Evolutionary conservation across 805 yeast genomes (phyloP).

Genomic region (Vanderwaltozyma verrucispora): DNA sequence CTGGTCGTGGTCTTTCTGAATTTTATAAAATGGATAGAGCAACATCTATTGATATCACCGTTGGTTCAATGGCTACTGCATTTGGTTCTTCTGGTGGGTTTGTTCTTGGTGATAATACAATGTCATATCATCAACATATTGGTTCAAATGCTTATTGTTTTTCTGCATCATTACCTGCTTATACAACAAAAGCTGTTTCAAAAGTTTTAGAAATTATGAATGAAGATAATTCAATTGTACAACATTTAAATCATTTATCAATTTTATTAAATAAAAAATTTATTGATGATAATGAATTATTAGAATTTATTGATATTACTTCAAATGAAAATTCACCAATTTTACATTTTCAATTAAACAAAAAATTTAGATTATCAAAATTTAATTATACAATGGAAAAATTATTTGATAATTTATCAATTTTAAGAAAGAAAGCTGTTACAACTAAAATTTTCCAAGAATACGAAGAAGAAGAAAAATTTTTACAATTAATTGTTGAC

Average conservation of each 20-base stretch:
- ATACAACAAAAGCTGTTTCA: constrained; percentile 60
- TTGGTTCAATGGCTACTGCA: constrained; percentile 76
- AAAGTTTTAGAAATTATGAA: constrained; percentile 43
- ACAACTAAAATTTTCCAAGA: constrained; percentile 28
- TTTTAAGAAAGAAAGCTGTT: constrained; percentile 25
- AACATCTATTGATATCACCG: constrained; percentile 65
- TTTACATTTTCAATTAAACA: constrained; percentile 51
- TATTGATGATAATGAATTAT: constrained; percentile 28
- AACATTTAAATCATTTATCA: constrained; percentile 33
- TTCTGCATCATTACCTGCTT: constrained; percentile 92
- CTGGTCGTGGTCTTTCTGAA: constrained; percentile 83
- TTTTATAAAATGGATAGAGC: constrained; percentile 54
- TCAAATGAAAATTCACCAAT: constrained; percentile 57
- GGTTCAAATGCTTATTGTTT: constrained; percentile 85
- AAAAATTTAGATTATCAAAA: constrained; percentile 27
- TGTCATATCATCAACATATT: constrained; percentile 88
- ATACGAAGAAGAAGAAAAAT: constrained; percentile 40
- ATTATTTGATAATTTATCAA: constrained; percentile 17
- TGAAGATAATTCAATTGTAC: constrained; percentile 27
- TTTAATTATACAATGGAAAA: constrained; percentile 21
- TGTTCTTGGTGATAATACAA: constrained; percentile 74
- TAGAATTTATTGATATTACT: constrained; percentile 37
- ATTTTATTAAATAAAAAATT: constrained; percentile 33
- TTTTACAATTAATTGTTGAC: constrained; percentile 61
- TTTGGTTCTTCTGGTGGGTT: constrained; percentile 88